Percentiles rank a stretch among this genome's conserved stretches.
phyloP scores from a whole-genome alignment of 371 early-diverging fungal genomes.

The Apophysomyces trapeziformis region DNA sequence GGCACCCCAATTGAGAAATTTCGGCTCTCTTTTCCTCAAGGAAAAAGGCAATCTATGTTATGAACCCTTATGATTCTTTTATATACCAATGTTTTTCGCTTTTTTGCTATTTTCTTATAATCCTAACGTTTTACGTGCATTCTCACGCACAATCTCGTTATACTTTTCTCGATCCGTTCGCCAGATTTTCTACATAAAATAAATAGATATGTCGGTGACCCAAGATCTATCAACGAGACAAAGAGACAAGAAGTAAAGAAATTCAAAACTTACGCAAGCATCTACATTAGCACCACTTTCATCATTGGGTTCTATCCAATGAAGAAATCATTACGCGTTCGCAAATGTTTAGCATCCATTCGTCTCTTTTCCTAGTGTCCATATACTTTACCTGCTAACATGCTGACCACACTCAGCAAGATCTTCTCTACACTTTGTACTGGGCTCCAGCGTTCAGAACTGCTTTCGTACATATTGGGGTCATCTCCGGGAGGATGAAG shows the following conservation, averaged over 20 bases:
- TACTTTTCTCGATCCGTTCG: slow-evolving; percentile 83
- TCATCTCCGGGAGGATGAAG: slow-evolving; percentile 99
- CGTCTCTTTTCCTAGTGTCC: not conserved
- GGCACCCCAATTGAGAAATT: too few species aligned
- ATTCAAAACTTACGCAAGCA: slow-evolving; percentile 78
- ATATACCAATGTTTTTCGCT: not conserved
- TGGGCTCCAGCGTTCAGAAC: slow-evolving; percentile 94
- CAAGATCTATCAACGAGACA: not conserved
- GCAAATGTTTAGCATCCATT: not conserved
- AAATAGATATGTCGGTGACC: not conserved
- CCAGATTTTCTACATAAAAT: slow-evolving; percentile 79
- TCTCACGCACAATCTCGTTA: slow-evolving; percentile 79
- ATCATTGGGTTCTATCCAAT: slow-evolving; percentile 90
- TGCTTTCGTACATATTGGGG: slow-evolving; percentile 93
- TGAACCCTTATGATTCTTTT: not conserved
- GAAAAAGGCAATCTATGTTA: too few species aligned
- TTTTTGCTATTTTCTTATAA: slow-evolving; percentile 21
- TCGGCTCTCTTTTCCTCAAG: too few species aligned
- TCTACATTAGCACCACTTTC: slow-evolving; percentile 98
- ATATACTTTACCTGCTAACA: slow-evolving; percentile 77
- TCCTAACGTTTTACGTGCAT: slow-evolving; percentile 75
- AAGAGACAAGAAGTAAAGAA: not conserved
- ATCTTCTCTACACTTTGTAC: slow-evolving; percentile 99
- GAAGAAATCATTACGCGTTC: not conserved
- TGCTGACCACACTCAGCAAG: slow-evolving; percentile 90